These are phyloP conservation scores for Solanum hybrid DNA, from an alignment of 305 asterid species.

Conservation along the genomic window DNA sequence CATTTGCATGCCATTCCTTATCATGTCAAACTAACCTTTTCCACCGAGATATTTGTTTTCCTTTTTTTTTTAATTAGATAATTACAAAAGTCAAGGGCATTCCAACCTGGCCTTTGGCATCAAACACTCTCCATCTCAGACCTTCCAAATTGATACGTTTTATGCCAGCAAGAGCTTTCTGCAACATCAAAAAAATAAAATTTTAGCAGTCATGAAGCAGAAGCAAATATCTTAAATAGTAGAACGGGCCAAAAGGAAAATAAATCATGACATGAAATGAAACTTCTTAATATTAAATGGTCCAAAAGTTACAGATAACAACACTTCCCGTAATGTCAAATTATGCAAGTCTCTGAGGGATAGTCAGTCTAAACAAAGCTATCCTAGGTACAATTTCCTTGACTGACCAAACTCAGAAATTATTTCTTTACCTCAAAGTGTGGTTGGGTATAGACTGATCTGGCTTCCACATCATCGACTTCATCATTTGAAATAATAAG, in stretches of 20 bases:
- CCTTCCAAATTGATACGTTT: constrained; percentile 79
- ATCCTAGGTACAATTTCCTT: background rate
- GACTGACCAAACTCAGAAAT: background rate
- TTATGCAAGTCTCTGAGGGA: background rate
- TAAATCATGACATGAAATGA: background rate
- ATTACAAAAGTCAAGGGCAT: background rate
- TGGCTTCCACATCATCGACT: background rate
- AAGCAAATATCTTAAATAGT: background rate
- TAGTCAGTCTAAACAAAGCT: background rate
- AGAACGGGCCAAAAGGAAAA: background rate
- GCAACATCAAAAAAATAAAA: background rate
- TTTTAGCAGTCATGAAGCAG: background rate
- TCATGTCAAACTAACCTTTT: background rate
- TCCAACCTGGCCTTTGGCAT: constrained; percentile 89
- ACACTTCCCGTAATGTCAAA: background rate
- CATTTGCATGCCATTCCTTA: background rate
- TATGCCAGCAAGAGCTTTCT: constrained; percentile 58
- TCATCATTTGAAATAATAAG: background rate
- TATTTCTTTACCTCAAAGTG: background rate
- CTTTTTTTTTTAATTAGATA: background rate
- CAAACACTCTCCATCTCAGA: constrained; percentile 87
- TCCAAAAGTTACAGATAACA: no score
- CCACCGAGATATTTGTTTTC: background rate
- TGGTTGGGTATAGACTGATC: background rate
- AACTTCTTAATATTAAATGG: no score